Evolutionary conservation across 129 eudicot genomes (phyloP).

Genomic region (Saposhnikovia divaricata): DNA sequence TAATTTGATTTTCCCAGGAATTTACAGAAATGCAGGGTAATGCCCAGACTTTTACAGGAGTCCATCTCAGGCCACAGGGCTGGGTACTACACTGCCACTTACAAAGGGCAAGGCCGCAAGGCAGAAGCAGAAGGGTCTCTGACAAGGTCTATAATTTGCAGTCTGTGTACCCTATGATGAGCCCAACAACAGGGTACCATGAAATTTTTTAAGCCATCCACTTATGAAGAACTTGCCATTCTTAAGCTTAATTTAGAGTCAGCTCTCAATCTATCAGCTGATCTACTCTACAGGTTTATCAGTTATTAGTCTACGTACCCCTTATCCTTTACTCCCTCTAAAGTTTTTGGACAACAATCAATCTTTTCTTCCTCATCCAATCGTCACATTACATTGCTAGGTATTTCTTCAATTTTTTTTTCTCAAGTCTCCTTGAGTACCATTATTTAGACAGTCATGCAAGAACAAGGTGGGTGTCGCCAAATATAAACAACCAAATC

Average conservation of each 20-base stretch:
- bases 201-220: neutral
- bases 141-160: slow-evolving; percentile 1
- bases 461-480: too few relatives aligned
- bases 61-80: slow-evolving; percentile 75
- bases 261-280: neutral
- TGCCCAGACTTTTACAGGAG: slow-evolving; percentile 1
- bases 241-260: neutral
- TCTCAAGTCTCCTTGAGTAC: too few relatives aligned
- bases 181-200: neutral
- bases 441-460: too few relatives aligned
- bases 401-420: too few relatives aligned
- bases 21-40: too few relatives aligned
- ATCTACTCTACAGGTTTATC: neutral
- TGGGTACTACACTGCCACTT: slow-evolving; percentile 47
- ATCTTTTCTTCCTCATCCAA: neutral
- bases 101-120: slow-evolving; percentile 44
- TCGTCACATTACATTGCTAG: neutral
- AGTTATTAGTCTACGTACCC: neutral
- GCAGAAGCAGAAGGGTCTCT: slow-evolving; percentile 40
- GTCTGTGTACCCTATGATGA: neutral
- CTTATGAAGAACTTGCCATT: neutral
- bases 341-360: neutral
- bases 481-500: too few relatives aligned
- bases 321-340: neutral
- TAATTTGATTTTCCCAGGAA: too few relatives aligned